Evolutionary conservation across 441 rosid genomes (phyloP).

Genomic region (Arabidopsis lyrata): DNA sequence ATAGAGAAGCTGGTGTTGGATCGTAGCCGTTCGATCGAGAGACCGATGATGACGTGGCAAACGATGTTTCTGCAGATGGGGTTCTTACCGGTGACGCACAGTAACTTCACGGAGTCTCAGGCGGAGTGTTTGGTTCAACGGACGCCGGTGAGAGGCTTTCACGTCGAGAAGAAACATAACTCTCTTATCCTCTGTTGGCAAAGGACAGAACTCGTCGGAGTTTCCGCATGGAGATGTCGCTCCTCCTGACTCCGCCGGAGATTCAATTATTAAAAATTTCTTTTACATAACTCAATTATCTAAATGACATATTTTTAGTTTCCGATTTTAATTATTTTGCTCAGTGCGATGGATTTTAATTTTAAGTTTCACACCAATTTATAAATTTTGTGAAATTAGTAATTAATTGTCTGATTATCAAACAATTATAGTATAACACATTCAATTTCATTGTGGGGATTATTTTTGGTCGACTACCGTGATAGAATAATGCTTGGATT

Average conservation of each 20-base stretch:
- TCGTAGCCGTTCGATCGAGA: constrained; percentile 49
- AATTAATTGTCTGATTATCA: not conserved
- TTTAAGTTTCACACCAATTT: constrained; percentile 10
- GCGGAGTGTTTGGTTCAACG: constrained; percentile 74
- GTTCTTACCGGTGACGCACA: constrained; percentile 61
- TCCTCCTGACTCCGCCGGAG: constrained; percentile 32
- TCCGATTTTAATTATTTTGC: constrained; percentile 3
- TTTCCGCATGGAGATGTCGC: constrained; percentile 69
- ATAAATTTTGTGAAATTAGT: not conserved
- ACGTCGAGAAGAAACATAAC: constrained; percentile 71
- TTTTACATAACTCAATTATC: constrained; percentile 11
- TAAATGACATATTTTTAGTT: constrained; percentile 29
- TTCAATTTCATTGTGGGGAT: not conserved
- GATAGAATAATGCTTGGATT: constrained; percentile 4
- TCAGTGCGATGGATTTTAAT: constrained; percentile 11
- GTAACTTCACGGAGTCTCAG: constrained; percentile 73
- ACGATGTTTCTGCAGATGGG: constrained; percentile 58
- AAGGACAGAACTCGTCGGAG: constrained; percentile 66
- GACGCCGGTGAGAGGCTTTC: constrained; percentile 67
- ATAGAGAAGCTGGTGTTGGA: constrained; percentile 62
- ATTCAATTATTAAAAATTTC: not conserved
- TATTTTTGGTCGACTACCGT: not conserved
- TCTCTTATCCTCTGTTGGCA: constrained; percentile 76
- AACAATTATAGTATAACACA: not conserved
- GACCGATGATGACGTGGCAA: constrained; percentile 53